A percentile compares a stretch with the other conserved stretches of the same genome.
phyloP scores from a whole-genome alignment of 1,139 yeast genomes.

The Kodamaea sp. region DNA sequence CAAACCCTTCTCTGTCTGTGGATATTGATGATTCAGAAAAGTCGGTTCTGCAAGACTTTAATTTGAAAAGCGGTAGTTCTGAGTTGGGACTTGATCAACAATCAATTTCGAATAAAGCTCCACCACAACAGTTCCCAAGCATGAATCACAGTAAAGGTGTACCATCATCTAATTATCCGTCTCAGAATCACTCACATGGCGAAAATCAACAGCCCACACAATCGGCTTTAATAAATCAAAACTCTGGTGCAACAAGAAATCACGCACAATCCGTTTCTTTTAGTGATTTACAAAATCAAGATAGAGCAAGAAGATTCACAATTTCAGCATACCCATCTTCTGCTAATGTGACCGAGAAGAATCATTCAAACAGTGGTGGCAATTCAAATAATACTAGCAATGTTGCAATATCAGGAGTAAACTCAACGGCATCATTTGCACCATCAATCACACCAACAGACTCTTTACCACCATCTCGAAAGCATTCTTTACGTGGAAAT shows the following conservation, averaged over 20 bases:
- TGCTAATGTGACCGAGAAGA: conserved; percentile 14
- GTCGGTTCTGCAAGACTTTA: too few species aligned
- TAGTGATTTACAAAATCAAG: conserved; percentile 36
- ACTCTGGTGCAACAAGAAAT: conserved; percentile 2
- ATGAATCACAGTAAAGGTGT: too few species aligned
- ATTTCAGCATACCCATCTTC: conserved; percentile 43
- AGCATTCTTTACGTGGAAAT: conserved; percentile 11
- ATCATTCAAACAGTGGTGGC: conserved; percentile 6
- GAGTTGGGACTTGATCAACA: too few species aligned
- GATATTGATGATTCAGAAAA: too few species aligned
- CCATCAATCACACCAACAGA: background rate
- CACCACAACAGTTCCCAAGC: too few species aligned
- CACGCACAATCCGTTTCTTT: conserved; percentile 35
- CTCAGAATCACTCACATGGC: too few species aligned
- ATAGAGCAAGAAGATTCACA: conserved; percentile 42
- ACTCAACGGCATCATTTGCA: background rate
- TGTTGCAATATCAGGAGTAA: background rate
- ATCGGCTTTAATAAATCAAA: too few species aligned
- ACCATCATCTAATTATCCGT: too few species aligned
- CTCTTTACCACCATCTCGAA: conserved; percentile 14
- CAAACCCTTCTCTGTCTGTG: too few species aligned
- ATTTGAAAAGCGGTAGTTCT: too few species aligned
- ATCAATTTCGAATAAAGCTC: too few species aligned
- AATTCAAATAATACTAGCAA: background rate
- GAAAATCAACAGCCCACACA: too few species aligned